These are phyloP conservation scores for Diaporthe ampelina DNA, from an alignment of 2,329 filamentous ascomycete species.

Conservation along the genomic window DNA sequence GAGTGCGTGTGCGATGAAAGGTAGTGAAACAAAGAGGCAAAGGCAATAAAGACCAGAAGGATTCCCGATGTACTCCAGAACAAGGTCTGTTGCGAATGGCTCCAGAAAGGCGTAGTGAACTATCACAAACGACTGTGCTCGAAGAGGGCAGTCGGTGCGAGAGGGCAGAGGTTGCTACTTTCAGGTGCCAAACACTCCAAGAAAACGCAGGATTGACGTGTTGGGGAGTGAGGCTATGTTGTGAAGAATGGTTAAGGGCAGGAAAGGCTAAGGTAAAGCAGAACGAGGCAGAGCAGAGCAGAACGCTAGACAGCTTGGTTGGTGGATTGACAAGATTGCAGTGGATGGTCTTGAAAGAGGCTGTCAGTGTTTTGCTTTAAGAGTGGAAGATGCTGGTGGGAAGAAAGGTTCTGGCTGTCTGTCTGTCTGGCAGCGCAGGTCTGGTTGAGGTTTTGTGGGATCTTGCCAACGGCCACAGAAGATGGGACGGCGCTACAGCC, in stretches of 20 bases:
- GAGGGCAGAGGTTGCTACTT: conserved; percentile 8
- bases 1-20: not conserved
- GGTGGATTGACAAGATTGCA: not conserved
- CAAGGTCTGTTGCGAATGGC: not conserved
- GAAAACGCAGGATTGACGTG: not conserved
- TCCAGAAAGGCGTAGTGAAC: not conserved
- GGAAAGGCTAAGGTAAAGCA: not conserved
- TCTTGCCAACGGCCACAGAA: not conserved
- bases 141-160: conserved; percentile 4
- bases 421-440: not conserved
- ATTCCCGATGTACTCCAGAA: conserved; percentile 15
- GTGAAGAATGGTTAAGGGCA: not conserved
- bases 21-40: not conserved
- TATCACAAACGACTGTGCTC: conserved; percentile 25
- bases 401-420: not conserved
- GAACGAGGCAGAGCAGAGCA: not conserved
- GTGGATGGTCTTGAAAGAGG: not conserved
- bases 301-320: not conserved
- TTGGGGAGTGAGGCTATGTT: not conserved
- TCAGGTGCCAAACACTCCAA: not conserved
- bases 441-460: not conserved
- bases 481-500: not conserved
- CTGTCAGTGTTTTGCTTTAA: not conserved
- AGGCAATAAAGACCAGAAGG: not conserved
- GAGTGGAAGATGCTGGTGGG: not conserved